Conservation (phyloP, 2,329 filamentous ascomycete genomes). For the Hypoxylon sp. region DNA sequence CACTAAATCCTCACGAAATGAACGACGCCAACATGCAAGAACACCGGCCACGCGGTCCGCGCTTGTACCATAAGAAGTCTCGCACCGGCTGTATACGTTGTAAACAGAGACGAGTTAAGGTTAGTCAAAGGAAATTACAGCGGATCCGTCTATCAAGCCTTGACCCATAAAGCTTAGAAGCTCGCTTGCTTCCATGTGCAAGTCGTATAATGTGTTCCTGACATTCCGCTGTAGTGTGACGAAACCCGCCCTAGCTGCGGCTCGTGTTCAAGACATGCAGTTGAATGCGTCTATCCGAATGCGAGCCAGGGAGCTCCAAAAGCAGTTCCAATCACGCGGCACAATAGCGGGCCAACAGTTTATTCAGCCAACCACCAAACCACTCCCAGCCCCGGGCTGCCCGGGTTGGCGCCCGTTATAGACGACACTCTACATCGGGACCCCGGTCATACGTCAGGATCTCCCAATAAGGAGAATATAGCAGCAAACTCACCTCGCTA, state of each 20-base stretch:
- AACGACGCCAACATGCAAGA: slow-evolving; percentile 43
- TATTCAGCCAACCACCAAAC: slow-evolving; percentile 17
- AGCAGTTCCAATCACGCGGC: slow-evolving; percentile 16
- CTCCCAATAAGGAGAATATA: slow-evolving; percentile 34
- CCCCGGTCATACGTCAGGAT: slow-evolving; percentile 14
- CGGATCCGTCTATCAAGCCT: slow-evolving; percentile 10
- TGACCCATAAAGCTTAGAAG: slow-evolving; percentile 8
- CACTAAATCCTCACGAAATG: slow-evolving; percentile 23
- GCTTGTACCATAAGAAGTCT: slow-evolving; percentile 56
- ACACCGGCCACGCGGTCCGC: slow-evolving; percentile 51
- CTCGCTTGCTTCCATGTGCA: slow-evolving; percentile 8
- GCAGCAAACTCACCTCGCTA: slow-evolving; percentile 41
- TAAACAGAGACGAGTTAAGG: slow-evolving; percentile 54
- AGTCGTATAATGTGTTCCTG: slow-evolving; percentile 26
- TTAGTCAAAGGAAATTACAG: slow-evolving; percentile 30
- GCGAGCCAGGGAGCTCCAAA: slow-evolving; percentile 38
- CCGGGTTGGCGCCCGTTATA: slow-evolving; percentile 17
- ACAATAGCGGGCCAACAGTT: slow-evolving; percentile 32
- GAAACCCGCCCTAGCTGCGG: slow-evolving; percentile 52
- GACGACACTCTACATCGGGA: slow-evolving; percentile 20
- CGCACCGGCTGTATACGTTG: slow-evolving; percentile 52
- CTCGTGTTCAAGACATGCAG: slow-evolving; percentile 52
- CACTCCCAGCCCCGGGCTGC: slow-evolving; percentile 10
- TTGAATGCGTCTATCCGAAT: slow-evolving; percentile 52
- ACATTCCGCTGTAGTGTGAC: slow-evolving; percentile 50